A percentile compares a stretch with the other conserved stretches of the same genome.
phyloP scores from a whole-genome alignment of 2,329 filamentous ascomycete genomes.

The Chrysoporthe deuterocubensis region DNA sequence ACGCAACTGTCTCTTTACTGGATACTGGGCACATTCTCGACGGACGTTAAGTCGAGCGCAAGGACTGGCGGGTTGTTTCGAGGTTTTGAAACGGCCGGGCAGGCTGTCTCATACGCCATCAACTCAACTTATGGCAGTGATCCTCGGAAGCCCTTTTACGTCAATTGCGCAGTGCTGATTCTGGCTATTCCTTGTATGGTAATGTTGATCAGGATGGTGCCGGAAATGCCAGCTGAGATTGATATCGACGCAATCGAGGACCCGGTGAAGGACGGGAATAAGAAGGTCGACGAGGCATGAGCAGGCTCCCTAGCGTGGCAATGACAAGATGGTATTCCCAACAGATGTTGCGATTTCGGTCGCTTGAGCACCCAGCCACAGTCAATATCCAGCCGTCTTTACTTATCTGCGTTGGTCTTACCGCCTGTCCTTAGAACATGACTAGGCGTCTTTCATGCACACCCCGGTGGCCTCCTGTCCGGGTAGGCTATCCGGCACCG shows the following conservation, averaged over 20 bases:
- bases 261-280: slow-evolving; percentile 8
- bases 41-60: slow-evolving; percentile 38
- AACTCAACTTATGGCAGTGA: slow-evolving; percentile 33
- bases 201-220: slow-evolving; percentile 22
- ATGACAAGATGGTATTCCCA: background rate
- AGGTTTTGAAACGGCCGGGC: slow-evolving; percentile 37
- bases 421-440: too few species aligned
- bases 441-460: background rate
- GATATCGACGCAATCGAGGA: slow-evolving; percentile 24
- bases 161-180: slow-evolving; percentile 24
- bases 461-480: background rate
- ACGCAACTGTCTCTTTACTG: slow-evolving; percentile 38
- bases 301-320: too few species aligned
- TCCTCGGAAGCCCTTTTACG: slow-evolving; percentile 23
- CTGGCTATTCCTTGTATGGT: slow-evolving; percentile 27
- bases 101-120: slow-evolving; percentile 38
- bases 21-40: slow-evolving; percentile 42
- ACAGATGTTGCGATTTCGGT: background rate
- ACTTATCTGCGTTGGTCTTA: background rate
- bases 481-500: background rate
- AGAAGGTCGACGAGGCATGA: slow-evolving; percentile 9
- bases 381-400: too few species aligned
- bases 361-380: background rate
- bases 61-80: slow-evolving; percentile 38
- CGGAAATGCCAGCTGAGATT: slow-evolving; percentile 24